Evolutionary conservation across 2,329 filamentous ascomycete species (phyloP).

Genomic region (Pseudogymnoascus sp.): DNA sequence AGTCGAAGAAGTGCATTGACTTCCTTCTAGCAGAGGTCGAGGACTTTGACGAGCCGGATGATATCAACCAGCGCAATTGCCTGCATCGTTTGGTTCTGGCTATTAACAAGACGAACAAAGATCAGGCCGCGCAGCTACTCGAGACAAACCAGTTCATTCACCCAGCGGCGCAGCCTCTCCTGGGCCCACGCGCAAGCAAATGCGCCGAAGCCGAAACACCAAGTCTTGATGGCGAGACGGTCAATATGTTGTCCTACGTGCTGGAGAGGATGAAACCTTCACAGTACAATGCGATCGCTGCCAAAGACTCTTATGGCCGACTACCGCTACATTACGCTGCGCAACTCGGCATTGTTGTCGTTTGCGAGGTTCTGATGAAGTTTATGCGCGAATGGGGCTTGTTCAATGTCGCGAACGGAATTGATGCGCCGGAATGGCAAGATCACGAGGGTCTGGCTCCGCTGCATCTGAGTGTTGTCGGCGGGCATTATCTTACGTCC

Average conservation of each 20-base stretch:
- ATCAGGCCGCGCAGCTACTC: conserved; percentile 42
- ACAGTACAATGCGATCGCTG: conserved; percentile 61
- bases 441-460: conserved; percentile 87
- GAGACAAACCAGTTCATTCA: conserved; percentile 55
- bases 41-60: conserved; percentile 75
- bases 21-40: conserved; percentile 61
- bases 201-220: conserved; percentile 61
- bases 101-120: conserved; percentile 62
- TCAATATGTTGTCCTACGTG: conserved; percentile 56
- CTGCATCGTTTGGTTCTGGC: conserved; percentile 88
- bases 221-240: conserved; percentile 64
- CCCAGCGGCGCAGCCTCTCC: conserved; percentile 62
- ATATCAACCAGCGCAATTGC: conserved; percentile 90
- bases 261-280: conserved; percentile 60
- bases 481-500: conserved; percentile 81
- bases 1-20: conserved; percentile 62
- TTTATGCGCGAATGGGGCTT: conserved; percentile 85
- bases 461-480: conserved; percentile 84
- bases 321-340: conserved; percentile 88
- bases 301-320: conserved; percentile 71
- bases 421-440: conserved; percentile 84
- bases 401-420: conserved; percentile 76
- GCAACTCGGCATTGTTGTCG: conserved; percentile 87
- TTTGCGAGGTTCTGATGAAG: conserved; percentile 79
- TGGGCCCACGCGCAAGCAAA: conserved; percentile 54